Conservation (phyloP, 768 basidiomycete species). For the Daedaleopsis sinensis region DNA sequence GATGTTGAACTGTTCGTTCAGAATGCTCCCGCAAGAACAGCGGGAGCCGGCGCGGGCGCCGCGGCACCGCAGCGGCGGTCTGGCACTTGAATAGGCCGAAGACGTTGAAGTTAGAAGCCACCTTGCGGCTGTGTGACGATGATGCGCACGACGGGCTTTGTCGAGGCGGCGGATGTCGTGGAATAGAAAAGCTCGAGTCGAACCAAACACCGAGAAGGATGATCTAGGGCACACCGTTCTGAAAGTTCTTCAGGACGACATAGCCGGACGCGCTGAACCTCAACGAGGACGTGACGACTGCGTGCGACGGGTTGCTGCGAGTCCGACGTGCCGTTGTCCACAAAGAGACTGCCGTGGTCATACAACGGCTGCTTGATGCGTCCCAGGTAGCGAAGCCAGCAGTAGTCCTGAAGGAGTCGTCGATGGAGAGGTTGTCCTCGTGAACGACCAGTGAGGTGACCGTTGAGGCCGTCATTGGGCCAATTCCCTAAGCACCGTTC, state of each 20-base stretch:
- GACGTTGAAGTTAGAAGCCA: conserved; percentile 51
- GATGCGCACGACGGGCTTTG: conserved; percentile 41
- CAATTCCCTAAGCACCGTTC: conserved; percentile 57
- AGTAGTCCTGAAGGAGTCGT: conserved; percentile 73
- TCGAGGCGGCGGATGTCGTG: conserved; percentile 26
- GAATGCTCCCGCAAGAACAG: conserved; percentile 84
- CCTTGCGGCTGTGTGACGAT: conserved; percentile 36
- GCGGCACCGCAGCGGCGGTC: conserved; percentile 39
- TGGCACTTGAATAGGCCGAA: conserved; percentile 57
- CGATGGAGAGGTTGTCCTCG: conserved; percentile 74
- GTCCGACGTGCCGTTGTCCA: conserved; percentile 65
- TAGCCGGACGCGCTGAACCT: conserved; percentile 79
- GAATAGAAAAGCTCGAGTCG: conserved; percentile 34
- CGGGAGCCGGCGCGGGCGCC: conserved; percentile 67
- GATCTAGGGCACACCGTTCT: conserved; percentile 54
- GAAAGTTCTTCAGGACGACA: conserved; percentile 73
- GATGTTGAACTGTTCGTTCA: conserved; percentile 80
- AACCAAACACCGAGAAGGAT: conserved; percentile 65
- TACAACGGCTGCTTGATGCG: conserved; percentile 60
- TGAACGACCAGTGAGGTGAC: conserved; percentile 69
- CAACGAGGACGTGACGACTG: conserved; percentile 54
- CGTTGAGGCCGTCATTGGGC: conserved; percentile 71
- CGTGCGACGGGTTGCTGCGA: conserved; percentile 70
- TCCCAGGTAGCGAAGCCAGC: conserved; percentile 83
- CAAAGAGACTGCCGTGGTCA: conserved; percentile 75